Percentiles rank a stretch among this genome's conserved stretches.
Conservation (phyloP, 2,329 filamentous ascomycete species). For the Neoscytalidium dimidiatum region DNA sequence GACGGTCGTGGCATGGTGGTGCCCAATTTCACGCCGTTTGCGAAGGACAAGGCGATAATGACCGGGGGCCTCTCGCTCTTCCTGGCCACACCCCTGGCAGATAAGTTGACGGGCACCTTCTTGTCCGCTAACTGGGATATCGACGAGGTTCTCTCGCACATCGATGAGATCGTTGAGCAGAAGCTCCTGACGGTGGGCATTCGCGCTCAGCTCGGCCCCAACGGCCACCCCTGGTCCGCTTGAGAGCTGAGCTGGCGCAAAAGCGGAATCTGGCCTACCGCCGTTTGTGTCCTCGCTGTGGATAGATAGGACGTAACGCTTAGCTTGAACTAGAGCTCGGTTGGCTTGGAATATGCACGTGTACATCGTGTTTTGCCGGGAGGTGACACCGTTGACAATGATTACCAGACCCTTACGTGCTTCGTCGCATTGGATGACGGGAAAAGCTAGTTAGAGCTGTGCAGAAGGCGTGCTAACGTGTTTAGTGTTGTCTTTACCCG, state of each 20-base stretch:
- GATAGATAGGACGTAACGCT: too few species aligned
- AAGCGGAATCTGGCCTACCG: too few species aligned
- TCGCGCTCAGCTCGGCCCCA: conserved; percentile 25
- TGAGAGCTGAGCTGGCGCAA: neutral
- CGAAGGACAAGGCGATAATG: conserved; percentile 34
- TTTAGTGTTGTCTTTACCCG: too few species aligned
- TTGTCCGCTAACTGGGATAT: conserved; percentile 35
- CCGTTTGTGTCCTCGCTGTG: too few species aligned
- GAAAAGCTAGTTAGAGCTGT: too few species aligned
- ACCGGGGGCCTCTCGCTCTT: conserved; percentile 33
- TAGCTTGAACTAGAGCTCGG: too few species aligned
- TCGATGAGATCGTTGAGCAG: conserved; percentile 31
- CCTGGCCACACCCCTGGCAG: conserved; percentile 22
- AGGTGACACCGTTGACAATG: too few species aligned
- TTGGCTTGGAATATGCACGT: too few species aligned
- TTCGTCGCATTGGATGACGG: too few species aligned
- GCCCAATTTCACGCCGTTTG: conserved; percentile 28
- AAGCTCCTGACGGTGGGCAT: conserved; percentile 31
- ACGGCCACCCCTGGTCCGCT: conserved; percentile 24
- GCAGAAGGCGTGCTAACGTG: too few species aligned
- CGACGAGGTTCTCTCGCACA: conserved; percentile 30
- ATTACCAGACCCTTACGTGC: too few species aligned
- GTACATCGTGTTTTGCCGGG: too few species aligned
- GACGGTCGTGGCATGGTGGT: conserved; percentile 25
- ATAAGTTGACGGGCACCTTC: conserved; percentile 23